Evolutionary conservation across 2,329 filamentous ascomycete species (phyloP), one percentile per base, ranked within the genome.

Genomic region (Claviceps sp.): DNA sequence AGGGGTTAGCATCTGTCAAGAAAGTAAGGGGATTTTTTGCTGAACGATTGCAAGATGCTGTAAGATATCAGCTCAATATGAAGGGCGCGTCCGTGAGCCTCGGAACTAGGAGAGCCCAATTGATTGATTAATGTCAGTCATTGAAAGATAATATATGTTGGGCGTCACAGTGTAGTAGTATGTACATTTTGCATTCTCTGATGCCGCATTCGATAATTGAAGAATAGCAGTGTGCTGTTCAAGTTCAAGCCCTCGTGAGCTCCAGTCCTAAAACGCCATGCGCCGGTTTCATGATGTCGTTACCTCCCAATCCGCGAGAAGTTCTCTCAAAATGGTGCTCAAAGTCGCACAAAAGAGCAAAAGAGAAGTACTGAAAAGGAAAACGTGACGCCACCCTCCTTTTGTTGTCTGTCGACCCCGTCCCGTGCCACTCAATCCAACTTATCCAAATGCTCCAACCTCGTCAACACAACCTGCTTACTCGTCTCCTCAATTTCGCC

Each of bases 401-500:
- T 16, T 18, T 20, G n/a, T 13, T 20, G 7, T n/a, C n/a, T 9
- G 7, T 41, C 41, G 4, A 8, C 4, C 20, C 8, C 20, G 18
- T 22, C 43, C 24, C 16, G 30, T 5, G 6, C 18, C 18, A 20
- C 30, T 59, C 71, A 97, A 69, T 98, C 93, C 65, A 98, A 71
- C 70, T 97, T 97, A 65, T 98, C 93, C 67, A 98, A 68, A 73
- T 98, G 93, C 65, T 97, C 93, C 68, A 98, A 66, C 61, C 93
- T 74, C 51, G 93, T 97, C 63, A 98, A 72, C 18, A 98, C 93
- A 36, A 97, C 93, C 71, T 97, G 91, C 70, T 97, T 98, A 67
- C 89, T 95, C 56, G 91, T 97, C 78, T 98, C 93, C 71, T 98
- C 89, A 55, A 98, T 95, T 76, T 98, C 93, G 18, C 93, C 93